These are phyloP conservation scores for Rosa multiflora DNA, from an alignment of 306 rosid species.

Conservation along the genomic window DNA sequence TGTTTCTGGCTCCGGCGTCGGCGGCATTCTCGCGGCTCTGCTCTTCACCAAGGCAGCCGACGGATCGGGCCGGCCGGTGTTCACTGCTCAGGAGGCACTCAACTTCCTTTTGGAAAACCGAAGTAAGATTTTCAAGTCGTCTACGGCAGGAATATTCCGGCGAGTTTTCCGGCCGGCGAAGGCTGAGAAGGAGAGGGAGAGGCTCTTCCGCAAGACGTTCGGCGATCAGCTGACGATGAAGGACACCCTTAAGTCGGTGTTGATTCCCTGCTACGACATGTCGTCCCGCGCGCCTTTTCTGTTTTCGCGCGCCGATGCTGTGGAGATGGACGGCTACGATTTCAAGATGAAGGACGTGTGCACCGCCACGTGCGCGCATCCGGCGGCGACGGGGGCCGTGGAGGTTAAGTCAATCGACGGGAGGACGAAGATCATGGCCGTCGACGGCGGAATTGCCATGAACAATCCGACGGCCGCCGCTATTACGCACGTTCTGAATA, in stretches of 20 bases:
- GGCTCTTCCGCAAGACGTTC: conserved; percentile 56
- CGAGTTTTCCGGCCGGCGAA: conserved; percentile 38
- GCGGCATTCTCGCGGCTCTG: conserved; percentile 78
- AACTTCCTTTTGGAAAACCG: conserved; percentile 57
- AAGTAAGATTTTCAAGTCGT: conserved; percentile 36
- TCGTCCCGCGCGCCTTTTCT: conserved; percentile 80
- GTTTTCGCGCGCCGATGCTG: conserved; percentile 95
- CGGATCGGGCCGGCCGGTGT: conserved; percentile 45
- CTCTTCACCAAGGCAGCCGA: conserved; percentile 57
- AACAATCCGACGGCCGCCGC: conserved; percentile 90
- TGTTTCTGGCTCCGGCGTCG: conserved; percentile 78
- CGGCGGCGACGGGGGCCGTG: conserved; percentile 33
- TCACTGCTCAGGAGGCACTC: conserved; percentile 70
- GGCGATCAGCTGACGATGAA: conserved; percentile 60
- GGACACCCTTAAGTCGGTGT: conserved; percentile 81
- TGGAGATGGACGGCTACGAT: conserved; percentile 87
- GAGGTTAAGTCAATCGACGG: conserved; percentile 63
- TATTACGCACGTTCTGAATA: conserved; percentile 85
- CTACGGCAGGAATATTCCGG: conserved; percentile 44
- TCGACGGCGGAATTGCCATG: conserved; percentile 81
- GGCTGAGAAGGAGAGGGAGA: conserved; percentile 44
- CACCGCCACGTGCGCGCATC: conserved; percentile 59
- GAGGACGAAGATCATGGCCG: conserved; percentile 69
- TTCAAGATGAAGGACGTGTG: conserved; percentile 88
- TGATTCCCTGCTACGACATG: conserved; percentile 94